Evolutionary conservation across 306 rosid species (phyloP).

Genomic region (Cucumis cinereus): DNA sequence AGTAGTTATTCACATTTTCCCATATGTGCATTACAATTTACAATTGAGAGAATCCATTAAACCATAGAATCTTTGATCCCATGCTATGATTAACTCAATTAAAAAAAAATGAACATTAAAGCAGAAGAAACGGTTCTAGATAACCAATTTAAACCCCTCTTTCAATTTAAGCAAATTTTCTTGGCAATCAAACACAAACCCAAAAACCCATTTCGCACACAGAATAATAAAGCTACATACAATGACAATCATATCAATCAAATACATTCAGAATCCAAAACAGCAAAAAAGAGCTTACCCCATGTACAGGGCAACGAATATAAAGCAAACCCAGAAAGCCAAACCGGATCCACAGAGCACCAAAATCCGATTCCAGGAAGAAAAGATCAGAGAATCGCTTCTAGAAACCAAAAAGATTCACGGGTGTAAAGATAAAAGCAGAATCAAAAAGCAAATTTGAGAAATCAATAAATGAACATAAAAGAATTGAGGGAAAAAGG

Average conservation of each 20-base stretch:
- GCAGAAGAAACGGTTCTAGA: not conserved
- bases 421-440: not conserved
- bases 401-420: not conserved
- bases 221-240: not conserved
- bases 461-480: not conserved
- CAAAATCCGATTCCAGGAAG: slow-evolving; percentile 1
- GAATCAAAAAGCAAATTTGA: not conserved
- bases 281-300: not conserved
- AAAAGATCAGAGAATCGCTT: not conserved
- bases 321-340: not conserved
- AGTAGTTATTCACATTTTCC: not conserved
- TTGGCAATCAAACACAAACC: not conserved
- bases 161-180: not conserved
- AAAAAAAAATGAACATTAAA: not conserved
- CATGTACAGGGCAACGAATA: not conserved
- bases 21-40: not conserved
- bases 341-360: not conserved
- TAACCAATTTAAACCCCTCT: not conserved
- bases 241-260: not conserved
- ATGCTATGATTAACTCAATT: not conserved
- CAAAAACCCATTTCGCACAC: not conserved
- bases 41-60: not conserved
- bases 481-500: not conserved
- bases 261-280: not conserved
- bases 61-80: not conserved